Evolutionary conservation across 169 alveolate species (phyloP).

Genomic region (Theileria parva): DNA sequence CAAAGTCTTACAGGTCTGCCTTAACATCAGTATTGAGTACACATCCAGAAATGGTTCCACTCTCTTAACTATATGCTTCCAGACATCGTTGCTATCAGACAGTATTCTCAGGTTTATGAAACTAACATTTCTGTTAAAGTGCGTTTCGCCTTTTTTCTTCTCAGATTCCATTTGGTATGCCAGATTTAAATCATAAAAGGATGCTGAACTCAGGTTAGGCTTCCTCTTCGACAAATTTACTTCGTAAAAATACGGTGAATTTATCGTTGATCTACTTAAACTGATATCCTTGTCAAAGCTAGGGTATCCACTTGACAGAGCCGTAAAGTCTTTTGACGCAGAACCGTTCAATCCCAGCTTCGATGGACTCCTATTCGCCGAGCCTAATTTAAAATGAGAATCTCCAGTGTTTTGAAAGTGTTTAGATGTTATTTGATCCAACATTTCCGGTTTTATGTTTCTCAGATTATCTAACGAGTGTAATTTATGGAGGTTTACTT

Average conservation of each 20-base stretch:
- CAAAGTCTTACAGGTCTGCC: slow-evolving; percentile 74
- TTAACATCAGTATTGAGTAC: slow-evolving; percentile 65
- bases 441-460: background rate
- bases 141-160: background rate
- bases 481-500: background rate
- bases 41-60: slow-evolving; percentile 77
- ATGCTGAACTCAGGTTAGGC: background rate
- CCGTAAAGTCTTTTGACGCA: background rate
- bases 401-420: background rate
- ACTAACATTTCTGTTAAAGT: background rate
- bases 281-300: background rate
- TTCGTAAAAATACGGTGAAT: background rate
- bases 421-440: background rate
- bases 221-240: background rate
- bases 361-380: background rate
- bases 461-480: background rate
- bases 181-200: background rate
- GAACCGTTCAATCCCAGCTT: background rate
- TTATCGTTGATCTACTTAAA: background rate
- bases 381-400: background rate
- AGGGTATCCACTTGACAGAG: background rate
- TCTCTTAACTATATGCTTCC: slow-evolving; percentile 64
- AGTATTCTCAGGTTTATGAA: background rate
- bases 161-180: slow-evolving; percentile 1
- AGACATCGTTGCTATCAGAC: slow-evolving; percentile 54